Base-by-base conservation (phyloP, 805 yeast species). In the Myxozyma sirexii region DNA sequence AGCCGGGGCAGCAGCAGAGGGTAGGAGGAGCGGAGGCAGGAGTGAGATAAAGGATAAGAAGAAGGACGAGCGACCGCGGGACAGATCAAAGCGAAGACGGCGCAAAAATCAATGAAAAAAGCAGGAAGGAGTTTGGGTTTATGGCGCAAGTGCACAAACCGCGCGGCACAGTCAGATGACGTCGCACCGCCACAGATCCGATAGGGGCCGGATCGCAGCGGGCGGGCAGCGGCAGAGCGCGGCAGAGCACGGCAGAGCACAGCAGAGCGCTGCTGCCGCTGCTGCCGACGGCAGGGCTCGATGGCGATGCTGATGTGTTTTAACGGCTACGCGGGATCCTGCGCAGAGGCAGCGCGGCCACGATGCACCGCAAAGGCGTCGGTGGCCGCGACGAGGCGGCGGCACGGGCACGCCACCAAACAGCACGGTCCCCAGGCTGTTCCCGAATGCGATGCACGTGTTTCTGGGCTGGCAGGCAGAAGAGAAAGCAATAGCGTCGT, bases 321-420 rank as follows among this genome's bases (percentile, higher is more conserved):
- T n/a, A n/a, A n/a, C n/a, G n/a, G n/a, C n/a, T n/a, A n/a, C n/a
- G n/a, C n/a, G n/a, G n/a, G n/a, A n/a, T n/a, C n/a, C n/a, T n/a
- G n/a, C 47, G 7, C 47, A 24, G n/a, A 3, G 24, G 47, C 26
- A 23, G 29, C 13, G 13, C 31, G 29, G 47, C n/a, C n/a, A n/a
- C n/a, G n/a, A n/a, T n/a, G n/a, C 39, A 17, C 17, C 13, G 21
- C 38, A 33, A 38, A 39, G 51, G 51, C 43, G 43, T 48, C 53
- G 53, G 37, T 48, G 53, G 43, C 43, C 53, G 17, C 53, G 43
- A 48, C 43, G 43, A 35, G 53, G 53, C 53, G 53, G 53, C 53
- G 43, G 53, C 53, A 48, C 53, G 53, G 53, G 51, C 43, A 43
- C 53, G 53, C 53, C 53, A 48, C 53, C 53, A 48, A 33, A 35